Base-by-base conservation (phyloP, 768 basidiomycete species). In the Russula ochroleuca region DNA sequence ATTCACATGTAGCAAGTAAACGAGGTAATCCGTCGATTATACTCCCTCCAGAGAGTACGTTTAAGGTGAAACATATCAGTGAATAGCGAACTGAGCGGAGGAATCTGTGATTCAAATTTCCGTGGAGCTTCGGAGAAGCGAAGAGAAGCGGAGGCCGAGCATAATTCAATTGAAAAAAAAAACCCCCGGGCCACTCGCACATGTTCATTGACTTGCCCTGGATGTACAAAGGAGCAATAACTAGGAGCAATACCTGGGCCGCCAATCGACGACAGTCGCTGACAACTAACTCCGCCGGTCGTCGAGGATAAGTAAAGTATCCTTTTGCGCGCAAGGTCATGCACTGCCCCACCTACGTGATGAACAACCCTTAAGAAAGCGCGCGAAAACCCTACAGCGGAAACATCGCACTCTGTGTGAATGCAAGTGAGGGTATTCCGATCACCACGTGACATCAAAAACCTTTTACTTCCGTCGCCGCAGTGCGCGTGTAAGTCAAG, bases 111-210 rank as follows among this genome's bases (percentile, higher is more conserved):
- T 51, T 19, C 31, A 9, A 43, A 51, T 51, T 33, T 37, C 49
- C 40, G 40, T 50, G 33, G 31, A 40, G 48, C 48, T 57, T 51
- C 55, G 55, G 55, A 50, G 62, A 51, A 51, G 48, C 19, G n/a
- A 41, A 28, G 52, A 28, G 43, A 54, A 61, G 43, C 33, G 51
- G 21, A 53, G 21, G 45, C 43, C 41, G 11, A 45, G 55, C n/a
- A 54, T 55, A 56, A 50, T 28, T 56, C 21, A 52, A 5, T 38
- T 50, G 41, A 57, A 41, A 50, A 38, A 33, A 49, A 50, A 38
- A 41, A 31, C 43, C 25, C 14, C 11, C 25, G 40, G 56, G 11
- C 9, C 15, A 35, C 19, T 25, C 62, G 8, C 21, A 51, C 41
- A 37, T 25, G 49, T 25, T 6, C 55, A 57, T 51, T 9, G 23